Evolutionary conservation across 495 filamentous ascomycete genomes (phyloP).

Genomic region (Sphaerosporella brunnea): DNA sequence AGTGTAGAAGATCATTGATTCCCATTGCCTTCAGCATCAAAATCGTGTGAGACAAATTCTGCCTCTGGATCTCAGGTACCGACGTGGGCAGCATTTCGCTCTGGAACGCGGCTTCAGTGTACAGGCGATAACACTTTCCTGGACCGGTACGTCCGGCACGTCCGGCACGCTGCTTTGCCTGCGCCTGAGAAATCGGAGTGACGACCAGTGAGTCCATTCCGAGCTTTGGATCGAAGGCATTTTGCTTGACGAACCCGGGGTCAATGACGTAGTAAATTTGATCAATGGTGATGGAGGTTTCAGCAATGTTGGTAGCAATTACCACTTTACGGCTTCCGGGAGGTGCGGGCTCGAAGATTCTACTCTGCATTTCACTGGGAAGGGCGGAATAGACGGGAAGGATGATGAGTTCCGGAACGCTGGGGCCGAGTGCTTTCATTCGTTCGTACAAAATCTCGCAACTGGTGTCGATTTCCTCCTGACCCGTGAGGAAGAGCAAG

Average conservation of each 20-base stretch:
- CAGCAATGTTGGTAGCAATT: conserved; percentile 96
- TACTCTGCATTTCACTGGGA: conserved; percentile 82
- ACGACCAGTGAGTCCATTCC: conserved; percentile 95
- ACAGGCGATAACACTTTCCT: conserved; percentile 89
- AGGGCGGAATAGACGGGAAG: conserved; percentile 87
- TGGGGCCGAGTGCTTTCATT: conserved; percentile 86
- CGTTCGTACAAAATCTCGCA: conserved; percentile 86
- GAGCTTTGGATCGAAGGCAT: conserved; percentile 88
- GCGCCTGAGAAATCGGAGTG: conserved; percentile 88
- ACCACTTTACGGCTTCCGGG: conserved; percentile 82
- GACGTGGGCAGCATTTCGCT: conserved; percentile 94
- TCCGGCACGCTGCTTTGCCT: conserved; percentile 86
- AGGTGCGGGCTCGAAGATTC: conserved; percentile 85
- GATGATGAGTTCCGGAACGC: conserved; percentile 81
- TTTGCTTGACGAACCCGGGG: conserved; percentile 94
- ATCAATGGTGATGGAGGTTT: conserved; percentile 95
- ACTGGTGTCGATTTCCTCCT: conserved; percentile 93
- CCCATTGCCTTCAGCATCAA: conserved; percentile 99
- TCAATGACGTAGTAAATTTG: conserved; percentile 95
- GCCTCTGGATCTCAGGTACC: conserved; percentile 90
- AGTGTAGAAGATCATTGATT: conserved; percentile 92
- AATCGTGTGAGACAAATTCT: conserved; percentile 87
- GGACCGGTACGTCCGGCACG: conserved; percentile 88
- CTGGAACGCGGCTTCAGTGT: conserved; percentile 90
- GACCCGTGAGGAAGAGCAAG: conserved; percentile 84